Evolutionary conservation across 1,139 yeast species (phyloP).

Genomic region (Hansenula sp.): DNA sequence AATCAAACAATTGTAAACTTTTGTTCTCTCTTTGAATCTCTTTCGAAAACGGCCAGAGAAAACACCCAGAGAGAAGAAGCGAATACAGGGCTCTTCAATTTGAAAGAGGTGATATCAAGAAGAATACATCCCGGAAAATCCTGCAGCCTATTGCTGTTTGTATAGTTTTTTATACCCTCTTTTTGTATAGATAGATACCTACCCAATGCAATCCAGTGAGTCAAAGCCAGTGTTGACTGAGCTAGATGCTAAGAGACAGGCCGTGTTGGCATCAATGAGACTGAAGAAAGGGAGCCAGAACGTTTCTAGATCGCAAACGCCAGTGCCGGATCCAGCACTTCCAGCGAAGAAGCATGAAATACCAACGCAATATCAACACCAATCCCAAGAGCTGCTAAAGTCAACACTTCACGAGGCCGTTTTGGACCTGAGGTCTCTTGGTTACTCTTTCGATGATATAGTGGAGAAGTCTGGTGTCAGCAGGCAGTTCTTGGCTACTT

Average conservation of each 20-base stretch:
- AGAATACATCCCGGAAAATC: too few species aligned
- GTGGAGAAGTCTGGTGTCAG: constrained; percentile 12
- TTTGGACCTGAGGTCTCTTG: constrained; percentile 19
- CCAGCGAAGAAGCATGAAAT: constrained; percentile 2
- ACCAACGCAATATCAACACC: not conserved
- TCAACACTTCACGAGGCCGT: constrained; percentile 11
- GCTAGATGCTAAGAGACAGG: constrained; percentile 18
- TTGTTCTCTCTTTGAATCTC: too few species aligned
- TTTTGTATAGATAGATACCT: not conserved
- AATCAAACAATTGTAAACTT: too few species aligned
- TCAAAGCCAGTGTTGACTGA: constrained; percentile 4
- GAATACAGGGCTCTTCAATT: too few species aligned
- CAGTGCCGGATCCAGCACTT: not conserved
- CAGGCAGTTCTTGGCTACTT: constrained; percentile 13
- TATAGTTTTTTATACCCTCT: not conserved
- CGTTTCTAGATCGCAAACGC: not conserved
- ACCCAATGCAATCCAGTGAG: not conserved
- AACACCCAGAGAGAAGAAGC: too few species aligned
- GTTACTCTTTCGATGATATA: constrained; percentile 18
- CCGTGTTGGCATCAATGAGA: constrained; percentile 20
- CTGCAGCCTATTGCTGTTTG: not conserved
- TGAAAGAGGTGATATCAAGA: too few species aligned
- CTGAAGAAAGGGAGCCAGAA: constrained; percentile 3
- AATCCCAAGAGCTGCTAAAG: not conserved
- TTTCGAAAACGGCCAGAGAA: too few species aligned